Evolutionary conservation across 2,329 filamentous ascomycete genomes (phyloP), one percentile per base, ranked within the genome.

Genomic region (Colletotrichum simmondsii): DNA sequence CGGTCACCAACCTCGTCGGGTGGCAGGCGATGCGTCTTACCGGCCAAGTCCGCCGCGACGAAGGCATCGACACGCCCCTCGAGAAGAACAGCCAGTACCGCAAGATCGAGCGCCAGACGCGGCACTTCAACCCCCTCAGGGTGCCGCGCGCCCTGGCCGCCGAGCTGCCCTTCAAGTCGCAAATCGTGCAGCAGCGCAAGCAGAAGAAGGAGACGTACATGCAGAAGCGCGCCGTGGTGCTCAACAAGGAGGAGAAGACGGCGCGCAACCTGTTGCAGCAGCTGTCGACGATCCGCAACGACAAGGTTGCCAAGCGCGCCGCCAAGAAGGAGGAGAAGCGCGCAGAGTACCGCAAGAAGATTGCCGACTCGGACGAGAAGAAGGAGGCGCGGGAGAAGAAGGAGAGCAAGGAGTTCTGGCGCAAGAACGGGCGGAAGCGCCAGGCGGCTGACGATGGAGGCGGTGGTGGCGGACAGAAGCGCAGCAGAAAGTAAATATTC

Each of bases 21-120:
- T 98, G 97, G 97, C 90, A 93, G 79, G 92, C 92, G 67, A 99
- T 99, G 97, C 93, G 97, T 28, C 87, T 98, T 52, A 98, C 97
- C 0, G 97, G 97, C 71, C 91, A 98, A 85, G 93, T 99, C 76
- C 94, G 97, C 54, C 92, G 92, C 57, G 94, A 92, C 65, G 85
- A 95, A 81, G 89, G 88, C 74, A 86, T 98, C 58, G 85, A 92
- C 7, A 96, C 95, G 1, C 97, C 97, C 0, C 88, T 92, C 79
- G 89, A 92, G 77, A 93, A 93, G 82, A 96, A 99, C 86, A 95
- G 93, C 75, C 91, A 93, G 71, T 99, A 99, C 88, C 92, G 92
- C 75, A 83, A 86, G 70, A 86, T 93, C 52, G 91, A 92, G 84
- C 90, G 92, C 42, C 84, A 87, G 72, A 88, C 88, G 8, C 90